Evolutionary conservation across 768 basidiomycete species (phyloP).

Genomic region (Russula earlei): DNA sequence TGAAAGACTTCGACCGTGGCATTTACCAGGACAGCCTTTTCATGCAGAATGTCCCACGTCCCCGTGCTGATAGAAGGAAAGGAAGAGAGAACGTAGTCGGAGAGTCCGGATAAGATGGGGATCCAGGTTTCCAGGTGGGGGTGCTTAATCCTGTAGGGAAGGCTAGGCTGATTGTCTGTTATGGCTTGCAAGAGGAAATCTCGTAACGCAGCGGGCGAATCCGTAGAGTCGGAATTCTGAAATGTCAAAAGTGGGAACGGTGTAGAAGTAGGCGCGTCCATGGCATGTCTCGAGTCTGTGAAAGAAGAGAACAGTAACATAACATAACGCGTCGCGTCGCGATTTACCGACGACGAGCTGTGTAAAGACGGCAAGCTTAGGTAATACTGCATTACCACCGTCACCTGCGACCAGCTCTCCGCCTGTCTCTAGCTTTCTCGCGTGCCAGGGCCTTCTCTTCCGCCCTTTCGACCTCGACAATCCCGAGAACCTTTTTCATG

Average conservation of each 20-base stretch:
- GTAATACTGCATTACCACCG: neutral
- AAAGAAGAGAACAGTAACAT: too few relatives aligned
- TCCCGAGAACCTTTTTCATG: conserved; percentile 74
- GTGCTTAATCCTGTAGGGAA: conserved; percentile 11
- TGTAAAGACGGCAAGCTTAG: neutral
- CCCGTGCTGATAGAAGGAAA: conserved; percentile 47
- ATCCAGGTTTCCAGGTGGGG: conserved; percentile 38
- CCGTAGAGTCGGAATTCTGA: conserved; percentile 7
- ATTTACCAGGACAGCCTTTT: conserved; percentile 47
- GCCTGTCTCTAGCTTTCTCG: conserved; percentile 69
- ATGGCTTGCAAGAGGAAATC: conserved; percentile 16
- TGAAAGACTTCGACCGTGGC: conserved; percentile 46
- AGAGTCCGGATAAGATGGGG: conserved; percentile 35
- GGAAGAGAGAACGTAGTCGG: conserved; percentile 42
- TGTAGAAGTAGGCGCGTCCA: conserved; percentile 15
- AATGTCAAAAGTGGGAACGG: conserved; percentile 18
- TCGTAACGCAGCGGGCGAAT: conserved; percentile 18
- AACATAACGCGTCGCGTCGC: neutral
- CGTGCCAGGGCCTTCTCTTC: conserved; percentile 91
- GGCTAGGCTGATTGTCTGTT: conserved; percentile 12
- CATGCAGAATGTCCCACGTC: conserved; percentile 46
- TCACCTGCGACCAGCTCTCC: conserved; percentile 66
- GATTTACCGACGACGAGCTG: conserved; percentile 59
- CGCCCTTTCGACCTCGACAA: conserved; percentile 78
- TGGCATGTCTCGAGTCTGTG: neutral